Base-by-base conservation (phyloP, 108 stramenopile genomes). In the Conticribra guillardii region DNA sequence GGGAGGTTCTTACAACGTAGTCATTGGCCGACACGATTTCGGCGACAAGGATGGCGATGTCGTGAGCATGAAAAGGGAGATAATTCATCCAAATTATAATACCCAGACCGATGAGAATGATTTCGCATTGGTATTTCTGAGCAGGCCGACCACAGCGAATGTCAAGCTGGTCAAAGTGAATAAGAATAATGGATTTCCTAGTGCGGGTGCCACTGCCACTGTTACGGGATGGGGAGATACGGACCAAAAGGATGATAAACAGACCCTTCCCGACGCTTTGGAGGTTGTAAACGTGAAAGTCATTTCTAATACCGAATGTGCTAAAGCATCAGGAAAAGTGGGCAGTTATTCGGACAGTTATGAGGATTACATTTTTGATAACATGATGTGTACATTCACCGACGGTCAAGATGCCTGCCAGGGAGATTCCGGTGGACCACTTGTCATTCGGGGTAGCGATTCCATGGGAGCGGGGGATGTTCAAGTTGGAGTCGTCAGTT, bases 261-360 rank as follows among this genome's bases (percentile, higher is more conserved):
- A 49, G 3, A 22, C 27, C 15, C 47, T 41, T 41, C 50, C 24
- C 2, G 45, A 74, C 24, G 29, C 34, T 0, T 66, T 86, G 9
- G 68, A 62, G 32, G 65, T 73, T 49, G 86, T 80, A 15, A 58
- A 73, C 17, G 57, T 87, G 3, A 64, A 58, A 22, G 79, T 83
- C 45, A 71, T 80, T 34, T 24, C 60, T 45, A 87, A 82, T 26
- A 45, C 63, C 24, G 79, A 65, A 11, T 81, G 76, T 44, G 54
- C 52, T 22, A 37, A 68, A 17, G 48, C 53, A n/a, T 23, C 14
- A 28, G 46, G 82, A 71, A 28, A 16, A 4, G 9, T 7, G 17
- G 21, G 45, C 1, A 34, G 49, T 3, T 45, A 54, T 30, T 15
- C 81, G 27, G 46, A 31, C 2, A 60, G 33, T 52, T 31, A 60